Evolutionary conservation across 2,329 filamentous ascomycete genomes (phyloP).

Genomic region (Cadophora sp.): DNA sequence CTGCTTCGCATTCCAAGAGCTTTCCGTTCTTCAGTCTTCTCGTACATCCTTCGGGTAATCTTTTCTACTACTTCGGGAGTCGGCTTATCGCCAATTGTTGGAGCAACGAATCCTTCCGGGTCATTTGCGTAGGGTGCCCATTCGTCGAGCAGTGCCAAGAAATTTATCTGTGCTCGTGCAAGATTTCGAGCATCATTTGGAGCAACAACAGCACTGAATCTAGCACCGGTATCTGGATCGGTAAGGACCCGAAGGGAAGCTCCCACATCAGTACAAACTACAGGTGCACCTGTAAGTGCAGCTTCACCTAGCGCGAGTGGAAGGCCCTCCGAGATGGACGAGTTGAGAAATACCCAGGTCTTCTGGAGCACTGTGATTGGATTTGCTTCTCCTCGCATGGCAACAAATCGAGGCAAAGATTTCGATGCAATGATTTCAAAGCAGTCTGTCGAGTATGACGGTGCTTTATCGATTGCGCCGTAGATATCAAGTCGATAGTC

Average conservation of each 20-base stretch:
- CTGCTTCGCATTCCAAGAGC: constrained; percentile 64
- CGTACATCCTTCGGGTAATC: constrained; percentile 63
- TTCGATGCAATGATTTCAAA: constrained; percentile 47
- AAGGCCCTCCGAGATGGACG: constrained; percentile 60
- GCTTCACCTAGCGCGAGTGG: constrained; percentile 63
- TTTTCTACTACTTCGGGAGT: constrained; percentile 55
- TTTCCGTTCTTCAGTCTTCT: constrained; percentile 58
- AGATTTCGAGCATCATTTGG: constrained; percentile 67
- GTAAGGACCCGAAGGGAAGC: constrained; percentile 61
- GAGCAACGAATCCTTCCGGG: constrained; percentile 7
- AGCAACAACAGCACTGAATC: constrained; percentile 67
- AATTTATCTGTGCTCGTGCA: constrained; percentile 65
- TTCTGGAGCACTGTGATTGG: constrained; percentile 47
- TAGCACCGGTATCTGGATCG: constrained; percentile 53
- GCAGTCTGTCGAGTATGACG: constrained; percentile 65
- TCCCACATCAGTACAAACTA: constrained; percentile 62
- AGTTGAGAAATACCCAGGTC: constrained; percentile 47
- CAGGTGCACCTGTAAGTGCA: constrained; percentile 59
- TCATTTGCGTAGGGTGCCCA: constrained; percentile 62
- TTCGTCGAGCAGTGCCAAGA: constrained; percentile 66
- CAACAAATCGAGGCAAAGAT: constrained; percentile 35
- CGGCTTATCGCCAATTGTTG: constrained; percentile 44
- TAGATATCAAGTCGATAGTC: constrained; percentile 69
- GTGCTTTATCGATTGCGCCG: constrained; percentile 66
- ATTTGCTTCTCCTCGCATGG: constrained; percentile 51